Base-by-base conservation (phyloP, 371 early-diverging fungal species). In the Mucor ambiguus region DNA sequence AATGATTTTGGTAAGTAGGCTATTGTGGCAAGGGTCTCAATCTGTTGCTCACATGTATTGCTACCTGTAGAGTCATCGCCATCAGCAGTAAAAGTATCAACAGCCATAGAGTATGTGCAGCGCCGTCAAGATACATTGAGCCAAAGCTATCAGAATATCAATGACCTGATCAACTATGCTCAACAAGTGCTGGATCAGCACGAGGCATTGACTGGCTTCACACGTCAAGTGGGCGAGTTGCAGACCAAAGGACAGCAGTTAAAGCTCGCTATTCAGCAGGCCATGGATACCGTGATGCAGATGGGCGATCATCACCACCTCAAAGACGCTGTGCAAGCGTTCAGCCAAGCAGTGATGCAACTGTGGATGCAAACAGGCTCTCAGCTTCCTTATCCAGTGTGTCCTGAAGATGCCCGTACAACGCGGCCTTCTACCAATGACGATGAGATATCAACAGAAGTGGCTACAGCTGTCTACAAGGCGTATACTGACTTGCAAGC, bases 401-500 rank as follows among this genome's bases (percentile, higher is more conserved):
- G 80, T 30, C 61, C 70, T 35, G 72, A 71, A 43, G 77, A 71
- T 58, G 74, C 77, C 12, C 61, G 77, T 24, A 64, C 71, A 0
- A 77, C 71, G 24, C 69, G 77, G 0, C 68, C 71, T 4, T 67
- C 77, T 8, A 73, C 77, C 18, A 65, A 60, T 3, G 74, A 74
- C 32, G 77, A 77, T 64, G 68, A 77, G 14, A 69, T 77, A 11
- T 61, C 63, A 26, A 61, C 68, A 1, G 71, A 73, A 20, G 68
- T 76, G 10, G 62, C 66, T 32, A 68, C 60, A 4, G 46, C 58
- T 48, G 71, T 71, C 1, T 64, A 62, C 38, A 69, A 64, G 28
- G 43, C 38, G 4, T 75, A 75, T 33, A 61, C 64, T n/a, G 75
- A 75, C 3, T 54, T 75, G 2, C 69, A 72, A 58, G 69, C 66